A percentile compares a stretch with the other conserved stretches of the same genome.
phyloP scores from a whole-genome alignment of 306 rosid genomes.

The Chamaecrista fasciculata region DNA sequence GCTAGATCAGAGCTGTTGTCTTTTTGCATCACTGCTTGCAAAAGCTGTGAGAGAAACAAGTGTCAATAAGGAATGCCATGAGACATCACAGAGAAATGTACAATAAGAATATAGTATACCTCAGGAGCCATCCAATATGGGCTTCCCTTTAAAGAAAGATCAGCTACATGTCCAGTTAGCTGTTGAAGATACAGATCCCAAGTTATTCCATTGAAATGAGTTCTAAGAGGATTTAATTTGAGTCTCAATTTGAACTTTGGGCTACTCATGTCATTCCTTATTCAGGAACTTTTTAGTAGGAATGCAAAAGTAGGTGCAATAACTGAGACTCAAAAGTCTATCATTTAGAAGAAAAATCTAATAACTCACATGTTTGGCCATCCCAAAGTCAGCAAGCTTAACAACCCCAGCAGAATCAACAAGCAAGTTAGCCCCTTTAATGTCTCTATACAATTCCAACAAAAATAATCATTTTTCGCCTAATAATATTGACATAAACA shows the following conservation, averaged over 20 bases:
- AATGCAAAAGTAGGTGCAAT: neutral
- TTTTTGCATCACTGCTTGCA: slow-evolving; percentile 76
- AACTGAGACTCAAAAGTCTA: slow-evolving; percentile 4
- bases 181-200: slow-evolving; percentile 42
- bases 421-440: slow-evolving; percentile 95
- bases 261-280: neutral
- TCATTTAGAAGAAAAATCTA: neutral
- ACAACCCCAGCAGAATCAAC: slow-evolving; percentile 93
- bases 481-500: neutral
- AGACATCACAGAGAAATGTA: slow-evolving; percentile 2
- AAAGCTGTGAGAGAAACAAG: slow-evolving; percentile 53
- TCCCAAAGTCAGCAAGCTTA: slow-evolving; percentile 98
- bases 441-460: slow-evolving; percentile 56
- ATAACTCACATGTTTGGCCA: slow-evolving; percentile 92
- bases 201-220: slow-evolving; percentile 7
- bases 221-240: neutral
- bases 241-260: slow-evolving; percentile 4
- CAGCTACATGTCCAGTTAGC: slow-evolving; percentile 78
- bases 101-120: slow-evolving; percentile 49
- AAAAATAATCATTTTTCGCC: slow-evolving; percentile 10
- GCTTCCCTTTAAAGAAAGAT: slow-evolving; percentile 93
- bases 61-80: slow-evolving; percentile 19
- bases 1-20: slow-evolving; percentile 83
- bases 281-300: neutral
- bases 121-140: slow-evolving; percentile 99